These are phyloP conservation scores for Starmerella khaoyaiensis DNA, from an alignment of 805 yeast species.

Conservation along the genomic window DNA sequence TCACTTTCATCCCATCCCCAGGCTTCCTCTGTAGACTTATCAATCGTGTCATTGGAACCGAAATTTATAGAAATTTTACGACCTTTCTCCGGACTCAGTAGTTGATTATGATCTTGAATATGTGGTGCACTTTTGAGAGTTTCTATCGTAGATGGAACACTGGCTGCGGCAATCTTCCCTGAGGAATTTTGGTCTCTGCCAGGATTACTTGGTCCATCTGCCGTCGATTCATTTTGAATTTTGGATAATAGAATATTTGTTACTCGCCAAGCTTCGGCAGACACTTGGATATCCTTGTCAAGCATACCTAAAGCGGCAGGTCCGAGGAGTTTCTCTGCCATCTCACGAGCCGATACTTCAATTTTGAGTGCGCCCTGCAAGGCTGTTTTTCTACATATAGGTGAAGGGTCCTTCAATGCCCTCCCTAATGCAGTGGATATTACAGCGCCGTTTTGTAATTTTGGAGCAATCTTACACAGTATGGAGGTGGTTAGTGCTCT, in stretches of 20 bases:
- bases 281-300: slow-evolving; percentile 57
- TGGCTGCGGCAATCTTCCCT: too few species aligned
- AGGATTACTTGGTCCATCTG: slow-evolving; percentile 4
- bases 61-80: too few species aligned
- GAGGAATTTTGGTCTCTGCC: not conserved
- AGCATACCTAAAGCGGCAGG: slow-evolving; percentile 73
- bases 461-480: slow-evolving; percentile 49
- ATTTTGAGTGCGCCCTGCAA: slow-evolving; percentile 60
- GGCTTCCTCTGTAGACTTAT: too few species aligned
- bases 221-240: slow-evolving; percentile 36
- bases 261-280: slow-evolving; percentile 57
- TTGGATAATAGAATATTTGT: slow-evolving; percentile 49
- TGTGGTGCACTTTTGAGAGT: too few species aligned
- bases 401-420: slow-evolving; percentile 65
- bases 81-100: too few species aligned
- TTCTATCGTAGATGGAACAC: too few species aligned
- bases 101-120: too few species aligned
- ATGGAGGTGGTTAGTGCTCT: slow-evolving; percentile 65
- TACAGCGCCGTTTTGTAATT: slow-evolving; percentile 55
- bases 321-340: slow-evolving; percentile 69
- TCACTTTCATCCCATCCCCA: slow-evolving; percentile 17
- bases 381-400: slow-evolving; percentile 64
- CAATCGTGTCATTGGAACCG: too few species aligned
- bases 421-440: slow-evolving; percentile 77
- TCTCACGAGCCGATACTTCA: slow-evolving; percentile 57